Percentiles rank a stretch among this genome's conserved stretches.
Evolutionary conservation across 1,139 yeast genomes (phyloP).

Genomic region (Zygosaccharomyces pseudobailii): DNA sequence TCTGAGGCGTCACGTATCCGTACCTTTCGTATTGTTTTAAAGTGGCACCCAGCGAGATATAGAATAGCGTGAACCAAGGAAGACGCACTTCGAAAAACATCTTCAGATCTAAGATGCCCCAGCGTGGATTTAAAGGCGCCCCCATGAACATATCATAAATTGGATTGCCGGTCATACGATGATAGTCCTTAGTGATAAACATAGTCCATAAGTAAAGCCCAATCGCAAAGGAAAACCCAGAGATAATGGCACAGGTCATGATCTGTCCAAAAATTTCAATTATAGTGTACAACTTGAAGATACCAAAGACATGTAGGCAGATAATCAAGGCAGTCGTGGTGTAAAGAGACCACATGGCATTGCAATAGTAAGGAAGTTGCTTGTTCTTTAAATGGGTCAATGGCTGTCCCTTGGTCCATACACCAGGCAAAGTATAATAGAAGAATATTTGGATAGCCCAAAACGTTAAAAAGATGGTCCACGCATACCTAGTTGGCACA

Average conservation of each 20-base stretch:
- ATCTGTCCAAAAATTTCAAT: constrained; percentile 83
- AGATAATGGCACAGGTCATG: constrained; percentile 83
- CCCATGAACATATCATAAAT: constrained; percentile 95
- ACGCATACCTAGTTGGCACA: constrained; percentile 61
- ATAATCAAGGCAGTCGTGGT: constrained; percentile 55
- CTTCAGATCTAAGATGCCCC: constrained; percentile 87
- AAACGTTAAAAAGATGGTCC: constrained; percentile 68
- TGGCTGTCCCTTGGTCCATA: constrained; percentile 94
- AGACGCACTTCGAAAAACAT: constrained; percentile 96
- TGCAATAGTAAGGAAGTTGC: constrained; percentile 88
- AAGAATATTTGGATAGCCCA: constrained; percentile 66
- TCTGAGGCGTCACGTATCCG: constrained; percentile 77
- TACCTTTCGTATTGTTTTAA: constrained; percentile 75
- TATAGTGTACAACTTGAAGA: constrained; percentile 67
- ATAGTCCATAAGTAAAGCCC: constrained; percentile 61
- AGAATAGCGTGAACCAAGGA: constrained; percentile 91
- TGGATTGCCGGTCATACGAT: constrained; percentile 86
- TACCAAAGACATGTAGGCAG: constrained; percentile 63
- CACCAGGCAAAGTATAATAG: constrained; percentile 87
- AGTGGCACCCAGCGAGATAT: constrained; percentile 68
- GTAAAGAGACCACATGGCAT: constrained; percentile 83
- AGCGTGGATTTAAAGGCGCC: constrained; percentile 91
- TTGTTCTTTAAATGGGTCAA: constrained; percentile 70
- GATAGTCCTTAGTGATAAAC: constrained; percentile 64
- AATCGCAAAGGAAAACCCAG: constrained; percentile 66